Evolutionary conservation across 2,329 filamentous ascomycete species (phyloP).

Genomic region (Pyricularia grisea): DNA sequence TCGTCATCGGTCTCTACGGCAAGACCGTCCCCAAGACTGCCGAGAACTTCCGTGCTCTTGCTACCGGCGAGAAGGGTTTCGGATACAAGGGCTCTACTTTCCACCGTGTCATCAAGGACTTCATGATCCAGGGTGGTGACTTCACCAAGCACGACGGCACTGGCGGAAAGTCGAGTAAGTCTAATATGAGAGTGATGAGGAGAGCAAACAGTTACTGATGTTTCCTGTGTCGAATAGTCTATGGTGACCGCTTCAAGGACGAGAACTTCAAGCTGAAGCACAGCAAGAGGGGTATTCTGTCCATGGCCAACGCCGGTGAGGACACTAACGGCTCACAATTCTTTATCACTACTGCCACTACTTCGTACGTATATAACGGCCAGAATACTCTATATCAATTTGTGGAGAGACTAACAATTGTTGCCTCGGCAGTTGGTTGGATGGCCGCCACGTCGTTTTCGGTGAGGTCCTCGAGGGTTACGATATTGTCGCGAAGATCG

Average conservation of each 20-base stretch:
- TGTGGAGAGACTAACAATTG: background rate
- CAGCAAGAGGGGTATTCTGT: slow-evolving; percentile 72
- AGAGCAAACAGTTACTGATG: background rate
- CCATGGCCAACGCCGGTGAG: slow-evolving; percentile 77
- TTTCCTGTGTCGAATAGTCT: slow-evolving; percentile 41
- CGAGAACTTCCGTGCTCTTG: slow-evolving; percentile 70
- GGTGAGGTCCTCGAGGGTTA: slow-evolving; percentile 83
- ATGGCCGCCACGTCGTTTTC: slow-evolving; percentile 79
- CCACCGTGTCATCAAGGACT: slow-evolving; percentile 84
- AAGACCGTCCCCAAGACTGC: slow-evolving; percentile 73
- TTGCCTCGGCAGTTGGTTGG: slow-evolving; percentile 54
- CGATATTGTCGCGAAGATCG: slow-evolving; percentile 70
- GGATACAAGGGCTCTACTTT: slow-evolving; percentile 75
- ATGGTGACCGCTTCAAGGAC: slow-evolving; percentile 73
- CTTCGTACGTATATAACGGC: slow-evolving; percentile 46
- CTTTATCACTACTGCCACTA: slow-evolving; percentile 81
- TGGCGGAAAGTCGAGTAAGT: slow-evolving; percentile 74
- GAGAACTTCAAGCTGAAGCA: slow-evolving; percentile 97
- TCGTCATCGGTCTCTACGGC: slow-evolving; percentile 78
- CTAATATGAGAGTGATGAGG: background rate
- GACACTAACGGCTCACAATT: slow-evolving; percentile 87
- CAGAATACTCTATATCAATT: background rate
- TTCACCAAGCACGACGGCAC: slow-evolving; percentile 56
- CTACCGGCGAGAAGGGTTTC: slow-evolving; percentile 78
- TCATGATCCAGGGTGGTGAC: slow-evolving; percentile 90